A percentile compares a stretch with the other conserved stretches of the same genome.
Evolutionary conservation across 202 grass and related monocot genomes (phyloP).

Genomic region (Hordeum pubiflorum): DNA sequence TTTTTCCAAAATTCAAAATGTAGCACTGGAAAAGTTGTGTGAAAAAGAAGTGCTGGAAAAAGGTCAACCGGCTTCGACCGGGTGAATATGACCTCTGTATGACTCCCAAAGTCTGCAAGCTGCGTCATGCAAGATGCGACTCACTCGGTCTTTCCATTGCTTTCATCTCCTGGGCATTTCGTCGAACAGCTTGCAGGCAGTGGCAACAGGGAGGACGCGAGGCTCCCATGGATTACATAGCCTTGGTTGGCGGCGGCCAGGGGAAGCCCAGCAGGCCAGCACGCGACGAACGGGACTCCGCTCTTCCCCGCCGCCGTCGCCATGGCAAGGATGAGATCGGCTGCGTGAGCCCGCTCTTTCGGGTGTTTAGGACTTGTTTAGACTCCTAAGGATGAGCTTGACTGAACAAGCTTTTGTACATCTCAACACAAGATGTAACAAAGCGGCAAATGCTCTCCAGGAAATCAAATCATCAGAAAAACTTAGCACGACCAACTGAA

Average conservation of each 20-base stretch:
- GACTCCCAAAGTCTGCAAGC: not conserved
- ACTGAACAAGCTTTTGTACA: no score
- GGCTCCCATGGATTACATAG: not conserved
- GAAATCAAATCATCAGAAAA: no score
- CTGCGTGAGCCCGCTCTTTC: not conserved
- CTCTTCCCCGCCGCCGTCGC: not conserved
- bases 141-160: not conserved
- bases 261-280: not conserved
- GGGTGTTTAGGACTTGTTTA: no score
- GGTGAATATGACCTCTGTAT: not conserved
- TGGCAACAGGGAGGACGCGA: not conserved
- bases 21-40: no score
- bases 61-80: not conserved
- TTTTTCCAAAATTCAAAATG: not conserved
- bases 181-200: not conserved
- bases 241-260: not conserved
- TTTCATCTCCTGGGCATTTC: conserved; percentile 7
- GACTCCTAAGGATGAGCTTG: no score
- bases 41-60: no score
- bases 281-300: not conserved
- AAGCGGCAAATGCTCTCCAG: no score
- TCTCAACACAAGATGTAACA: no score
- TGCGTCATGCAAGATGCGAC: not conserved
- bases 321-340: not conserved
- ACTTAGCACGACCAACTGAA: no score